phyloP scores from a whole-genome alignment of 306 rosid species.

The Elaeagnus macrophylla region DNA sequence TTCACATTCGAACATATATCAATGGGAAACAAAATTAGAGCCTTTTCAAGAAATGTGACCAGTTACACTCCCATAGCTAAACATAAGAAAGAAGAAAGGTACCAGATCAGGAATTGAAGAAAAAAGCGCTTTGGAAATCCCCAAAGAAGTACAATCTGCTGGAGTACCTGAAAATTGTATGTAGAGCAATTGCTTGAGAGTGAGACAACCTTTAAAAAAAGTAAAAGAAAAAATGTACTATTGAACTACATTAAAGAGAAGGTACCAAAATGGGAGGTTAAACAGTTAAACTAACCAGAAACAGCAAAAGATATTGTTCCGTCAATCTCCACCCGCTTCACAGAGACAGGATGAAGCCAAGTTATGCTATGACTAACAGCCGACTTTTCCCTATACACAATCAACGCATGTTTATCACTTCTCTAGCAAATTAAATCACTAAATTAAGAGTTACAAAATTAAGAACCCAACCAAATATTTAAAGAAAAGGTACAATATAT shows the following conservation, averaged over 20 bases:
- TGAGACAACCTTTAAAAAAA: no score
- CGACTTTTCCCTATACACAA: constrained; percentile 55
- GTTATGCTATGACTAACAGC: constrained; percentile 77
- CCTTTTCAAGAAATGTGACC: constrained; percentile 5
- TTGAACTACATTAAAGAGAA: no score
- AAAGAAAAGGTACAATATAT: no score
- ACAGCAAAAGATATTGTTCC: constrained; percentile 71
- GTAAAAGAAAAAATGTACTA: background rate
- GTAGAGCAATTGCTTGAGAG: background rate
- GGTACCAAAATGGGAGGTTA: background rate
- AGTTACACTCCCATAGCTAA: background rate
- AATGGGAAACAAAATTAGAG: background rate
- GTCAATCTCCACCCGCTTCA: constrained; percentile 44
- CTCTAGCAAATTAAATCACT: no score
- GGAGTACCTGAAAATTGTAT: constrained; percentile 62
- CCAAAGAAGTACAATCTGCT: constrained; percentile 85
- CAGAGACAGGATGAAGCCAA: constrained; percentile 61
- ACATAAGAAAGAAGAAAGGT: background rate
- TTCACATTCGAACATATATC: background rate
- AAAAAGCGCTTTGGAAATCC: constrained; percentile 65
- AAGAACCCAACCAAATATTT: no score
- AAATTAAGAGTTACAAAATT: no score
- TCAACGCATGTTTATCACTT: background rate
- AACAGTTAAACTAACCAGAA: constrained; percentile 33
- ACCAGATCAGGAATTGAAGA: constrained; percentile 69